A percentile compares a stretch with the other conserved stretches of the same genome.
Evolutionary conservation across 495 filamentous ascomycete genomes (phyloP).

Genomic region (Hyaloscypha finlandica): DNA sequence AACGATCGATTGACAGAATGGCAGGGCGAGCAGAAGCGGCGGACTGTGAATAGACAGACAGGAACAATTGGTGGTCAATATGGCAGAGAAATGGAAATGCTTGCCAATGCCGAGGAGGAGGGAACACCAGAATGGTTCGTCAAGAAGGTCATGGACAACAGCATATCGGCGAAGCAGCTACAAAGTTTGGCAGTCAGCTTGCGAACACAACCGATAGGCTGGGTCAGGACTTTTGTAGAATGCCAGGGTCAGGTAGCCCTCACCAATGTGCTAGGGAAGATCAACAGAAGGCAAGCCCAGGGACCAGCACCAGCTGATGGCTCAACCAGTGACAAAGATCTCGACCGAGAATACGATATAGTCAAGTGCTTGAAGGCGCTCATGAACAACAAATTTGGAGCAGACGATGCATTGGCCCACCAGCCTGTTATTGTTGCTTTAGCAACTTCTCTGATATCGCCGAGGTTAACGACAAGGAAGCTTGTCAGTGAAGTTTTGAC

Average conservation of each 20-base stretch:
- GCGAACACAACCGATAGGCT: slow-evolving; percentile 94
- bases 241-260: slow-evolving; percentile 96
- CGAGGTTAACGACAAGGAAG: slow-evolving; percentile 88
- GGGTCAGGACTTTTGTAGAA: slow-evolving; percentile 96
- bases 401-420: slow-evolving; percentile 92
- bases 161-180: slow-evolving; percentile 86
- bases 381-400: slow-evolving; percentile 99
- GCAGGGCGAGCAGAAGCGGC: slow-evolving; percentile 90
- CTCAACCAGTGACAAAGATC: slow-evolving; percentile 75
- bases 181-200: slow-evolving; percentile 91
- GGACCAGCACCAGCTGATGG: slow-evolving; percentile 70
- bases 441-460: slow-evolving; percentile 83
- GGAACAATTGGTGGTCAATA: slow-evolving; percentile 53
- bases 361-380: slow-evolving; percentile 95
- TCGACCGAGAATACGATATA: slow-evolving; percentile 96
- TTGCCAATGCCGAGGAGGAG: slow-evolving; percentile 83
- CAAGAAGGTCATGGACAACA: slow-evolving; percentile 93
- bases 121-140: slow-evolving; percentile 99
- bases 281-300: slow-evolving; percentile 81
- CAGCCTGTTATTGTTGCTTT: slow-evolving; percentile 87
- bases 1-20: slow-evolving; percentile 92
- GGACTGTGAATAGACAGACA: slow-evolving; percentile 66
- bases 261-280: slow-evolving; percentile 89
- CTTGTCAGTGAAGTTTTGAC: slow-evolving; percentile 95
- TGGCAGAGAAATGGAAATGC: slow-evolving; percentile 53